These are phyloP conservation scores for Flaveria brownii DNA, from an alignment of 129 eudicot species.

Conservation along the genomic window DNA sequence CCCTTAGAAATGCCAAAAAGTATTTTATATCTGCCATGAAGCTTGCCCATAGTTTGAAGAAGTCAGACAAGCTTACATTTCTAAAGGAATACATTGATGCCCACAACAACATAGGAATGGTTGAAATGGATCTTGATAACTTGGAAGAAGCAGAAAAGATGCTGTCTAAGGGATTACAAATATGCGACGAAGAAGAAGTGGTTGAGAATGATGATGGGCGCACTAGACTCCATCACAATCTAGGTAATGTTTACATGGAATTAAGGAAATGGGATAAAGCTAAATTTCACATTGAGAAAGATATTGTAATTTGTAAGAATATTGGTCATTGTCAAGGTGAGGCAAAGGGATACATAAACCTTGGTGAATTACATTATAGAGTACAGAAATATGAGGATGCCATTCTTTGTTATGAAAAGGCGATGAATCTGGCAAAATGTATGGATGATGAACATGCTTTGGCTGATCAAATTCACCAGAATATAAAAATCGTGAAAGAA, in stretches of 20 bases:
- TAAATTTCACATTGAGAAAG: conserved; percentile 65
- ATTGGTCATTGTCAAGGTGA: conserved; percentile 87
- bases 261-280: conserved; percentile 83
- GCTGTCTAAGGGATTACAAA: conserved; percentile 65
- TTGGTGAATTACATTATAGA: conserved; percentile 76
- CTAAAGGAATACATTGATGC: conserved; percentile 87
- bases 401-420: conserved; percentile 63
- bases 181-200: conserved; percentile 94
- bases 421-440: conserved; percentile 71
- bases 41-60: conserved; percentile 66
- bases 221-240: conserved; percentile 88
- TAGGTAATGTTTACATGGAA: conserved; percentile 78
- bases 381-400: conserved; percentile 76
- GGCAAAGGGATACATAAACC: conserved; percentile 92
- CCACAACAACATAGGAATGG: conserved; percentile 90
- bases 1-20: conserved; percentile 83
- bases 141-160: conserved; percentile 70
- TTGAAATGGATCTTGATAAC: conserved; percentile 93
- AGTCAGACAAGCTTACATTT: conserved; percentile 46
- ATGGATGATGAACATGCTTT: conserved; percentile 89
- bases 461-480: conserved; percentile 58
- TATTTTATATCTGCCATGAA: conserved; percentile 74
- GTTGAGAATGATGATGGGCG: conserved; percentile 72
- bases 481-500: conserved; percentile 57
- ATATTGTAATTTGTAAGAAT: conserved; percentile 64